Base-by-base conservation (phyloP, 139 green algal genomes). In the Tetraselmis striata region DNA sequence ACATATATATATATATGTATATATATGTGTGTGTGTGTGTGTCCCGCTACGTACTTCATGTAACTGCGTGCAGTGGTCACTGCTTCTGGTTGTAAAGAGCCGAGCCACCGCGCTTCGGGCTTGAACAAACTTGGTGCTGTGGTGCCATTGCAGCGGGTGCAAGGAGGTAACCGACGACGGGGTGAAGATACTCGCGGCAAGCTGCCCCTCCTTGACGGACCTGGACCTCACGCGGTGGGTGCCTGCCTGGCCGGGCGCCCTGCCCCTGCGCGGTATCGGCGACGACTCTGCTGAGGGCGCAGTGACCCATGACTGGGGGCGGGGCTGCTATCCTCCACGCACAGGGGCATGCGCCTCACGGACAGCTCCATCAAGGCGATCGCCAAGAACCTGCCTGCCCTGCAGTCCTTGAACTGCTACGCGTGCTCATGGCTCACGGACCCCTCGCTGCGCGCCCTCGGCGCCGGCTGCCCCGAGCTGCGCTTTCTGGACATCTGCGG, bases 141-240 rank as follows among this genome's bases (percentile, higher is more conserved):
- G n/a, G n/a, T n/a, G n/a, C n/a, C n/a, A n/a, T n/a, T n/a, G n/a
- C 45, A 84, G 80, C 30, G 84, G 84, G 26, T 87, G 84, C 80
- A 84, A 85, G 28, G 23, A 30, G 1, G 67, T 87, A 23, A 78
- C 59, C 2, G 80, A 87, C 74, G 31, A 45, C 1, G 84, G 84
- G 24, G 23, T 87, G 0, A 5, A n/a, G 25, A 31, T 32, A 26
- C n/a, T 84, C 1, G 84, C 84, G 1, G 31, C 27, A 1, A 32
- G 18, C 2, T 87, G 84, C 32, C 59, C 78, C 25, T 26, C 24
- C 0, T n/a, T 87, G 2, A 76, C 59, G 0, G 31, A 84, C 29
- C 23, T 87, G 0, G 80, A 87, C 29, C 77, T 87, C 5, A 87
- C 84, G 27, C 83, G 80, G 84, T 84, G 28, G 5, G 45, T 67